A percentile compares a stretch with the other conserved stretches of the same genome.
Conservation (phyloP, 257 asterid species). For the Striga asiatica region DNA sequence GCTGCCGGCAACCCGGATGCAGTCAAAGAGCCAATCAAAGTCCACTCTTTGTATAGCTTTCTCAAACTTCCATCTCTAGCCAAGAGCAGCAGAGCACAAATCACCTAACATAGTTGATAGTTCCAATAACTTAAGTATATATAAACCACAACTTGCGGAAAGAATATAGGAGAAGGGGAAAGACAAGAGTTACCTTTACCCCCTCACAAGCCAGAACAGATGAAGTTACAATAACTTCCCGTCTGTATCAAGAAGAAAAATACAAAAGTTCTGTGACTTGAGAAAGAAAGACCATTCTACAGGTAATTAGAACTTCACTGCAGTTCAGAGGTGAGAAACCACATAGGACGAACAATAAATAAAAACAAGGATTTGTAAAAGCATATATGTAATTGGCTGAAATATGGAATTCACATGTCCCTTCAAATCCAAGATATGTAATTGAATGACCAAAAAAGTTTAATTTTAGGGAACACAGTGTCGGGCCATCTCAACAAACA, state of each 20-base stretch:
- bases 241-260: constrained; percentile 47
- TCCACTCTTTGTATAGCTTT: constrained; percentile 67
- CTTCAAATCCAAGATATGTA: background rate
- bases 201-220: constrained; percentile 80
- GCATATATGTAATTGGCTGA: background rate
- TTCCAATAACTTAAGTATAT: constrained; percentile 11
- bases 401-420: background rate
- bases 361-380: background rate
- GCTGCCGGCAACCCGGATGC: constrained; percentile 98
- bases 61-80: constrained; percentile 67
- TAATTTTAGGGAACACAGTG: too few species aligned
- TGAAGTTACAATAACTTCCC: constrained; percentile 82
- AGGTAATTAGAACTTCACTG: background rate
- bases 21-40: constrained; percentile 68
- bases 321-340: background rate
- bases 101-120: constrained; percentile 53
- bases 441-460: background rate
- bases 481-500: background rate
- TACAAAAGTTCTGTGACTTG: constrained; percentile 2
- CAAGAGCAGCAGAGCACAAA: constrained; percentile 71
- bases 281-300: background rate
- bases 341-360: background rate
- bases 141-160: constrained; percentile 1
- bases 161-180: background rate
- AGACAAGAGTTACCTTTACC: constrained; percentile 54